Percentiles rank a stretch among this genome's conserved stretches.
Evolutionary conservation across 192 early-diverging fungal species (phyloP).

Genomic region (Coemansia sp.): DNA sequence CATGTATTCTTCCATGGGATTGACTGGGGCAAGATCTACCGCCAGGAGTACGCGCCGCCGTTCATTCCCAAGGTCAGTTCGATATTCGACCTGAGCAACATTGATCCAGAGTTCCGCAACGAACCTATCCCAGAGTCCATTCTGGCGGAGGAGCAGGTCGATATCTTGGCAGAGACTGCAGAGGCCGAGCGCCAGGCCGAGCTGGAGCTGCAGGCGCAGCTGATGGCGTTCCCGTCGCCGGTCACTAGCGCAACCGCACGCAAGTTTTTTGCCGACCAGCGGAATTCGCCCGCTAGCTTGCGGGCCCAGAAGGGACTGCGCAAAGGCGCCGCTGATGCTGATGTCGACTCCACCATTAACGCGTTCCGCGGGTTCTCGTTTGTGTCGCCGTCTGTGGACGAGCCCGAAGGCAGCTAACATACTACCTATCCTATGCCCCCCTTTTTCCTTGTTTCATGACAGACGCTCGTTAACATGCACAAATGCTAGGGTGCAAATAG

Average conservation of each 20-base stretch:
- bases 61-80: conserved; percentile 61
- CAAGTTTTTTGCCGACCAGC: conserved; percentile 1
- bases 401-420: conserved; percentile 9
- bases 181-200: conserved; percentile 42
- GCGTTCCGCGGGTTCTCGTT: conserved; percentile 46
- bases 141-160: conserved; percentile 29
- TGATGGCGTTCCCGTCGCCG: conserved; percentile 37
- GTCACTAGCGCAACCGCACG: conserved; percentile 7
- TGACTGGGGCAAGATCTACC: conserved; percentile 61
- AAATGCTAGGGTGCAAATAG: no score
- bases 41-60: conserved; percentile 59
- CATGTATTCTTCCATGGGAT: conserved; percentile 60
- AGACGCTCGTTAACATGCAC: no score
- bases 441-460: neutral
- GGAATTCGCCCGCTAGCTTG: neutral
- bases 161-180: conserved; percentile 27
- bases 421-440: no score
- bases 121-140: conserved; percentile 45
- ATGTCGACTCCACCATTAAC: conserved; percentile 20
- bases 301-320: neutral
- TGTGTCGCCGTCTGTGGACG: conserved; percentile 32
- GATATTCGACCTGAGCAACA: conserved; percentile 47
- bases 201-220: conserved; percentile 30
- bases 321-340: conserved; percentile 2
- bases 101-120: conserved; percentile 50